Evolutionary conservation across 2,329 filamentous ascomycete species (phyloP).

Genomic region (Botrytis cinerea): DNA sequence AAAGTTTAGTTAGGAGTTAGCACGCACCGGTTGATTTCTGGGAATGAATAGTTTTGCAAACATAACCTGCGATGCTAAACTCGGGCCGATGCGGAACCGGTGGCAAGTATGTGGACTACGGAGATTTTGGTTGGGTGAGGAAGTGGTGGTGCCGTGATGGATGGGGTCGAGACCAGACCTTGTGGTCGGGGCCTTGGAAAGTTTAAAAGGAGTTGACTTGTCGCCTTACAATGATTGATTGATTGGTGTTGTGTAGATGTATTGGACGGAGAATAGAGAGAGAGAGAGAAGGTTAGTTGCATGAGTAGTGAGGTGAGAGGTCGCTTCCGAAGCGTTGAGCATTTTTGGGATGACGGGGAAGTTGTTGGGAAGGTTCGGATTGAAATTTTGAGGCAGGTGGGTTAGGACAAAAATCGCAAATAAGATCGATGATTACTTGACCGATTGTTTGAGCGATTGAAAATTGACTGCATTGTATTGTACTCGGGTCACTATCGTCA

Average conservation of each 20-base stretch:
- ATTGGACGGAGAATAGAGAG: not conserved
- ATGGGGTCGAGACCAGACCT: slow-evolving; percentile 15
- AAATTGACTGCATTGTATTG: not conserved
- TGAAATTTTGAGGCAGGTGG: not conserved
- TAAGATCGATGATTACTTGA: slow-evolving; percentile 12
- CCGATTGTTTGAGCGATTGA: not conserved
- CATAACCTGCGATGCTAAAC: not conserved
- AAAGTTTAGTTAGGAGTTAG: not conserved
- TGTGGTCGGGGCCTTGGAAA: slow-evolving; percentile 6
- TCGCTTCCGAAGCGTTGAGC: slow-evolving; percentile 15
- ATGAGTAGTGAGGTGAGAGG: not conserved
- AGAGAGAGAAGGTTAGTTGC: not conserved
- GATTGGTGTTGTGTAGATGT: not conserved
- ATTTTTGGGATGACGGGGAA: slow-evolving; percentile 12
- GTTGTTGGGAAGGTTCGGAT: slow-evolving; percentile 15
- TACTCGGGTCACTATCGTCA: slow-evolving; percentile 1
- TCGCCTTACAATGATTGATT: not conserved
- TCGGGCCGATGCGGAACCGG: slow-evolving; percentile 17
- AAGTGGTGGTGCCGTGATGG: slow-evolving; percentile 8
- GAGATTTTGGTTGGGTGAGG: slow-evolving; percentile 15
- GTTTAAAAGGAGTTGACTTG: slow-evolving; percentile 2
- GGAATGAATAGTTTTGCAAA: not conserved
- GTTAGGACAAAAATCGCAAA: not conserved
- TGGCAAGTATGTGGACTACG: not conserved
- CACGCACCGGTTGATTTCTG: not conserved